Conservation (phyloP, 345 rosid genomes). For the Cardamine chenopodiifolia region DNA sequence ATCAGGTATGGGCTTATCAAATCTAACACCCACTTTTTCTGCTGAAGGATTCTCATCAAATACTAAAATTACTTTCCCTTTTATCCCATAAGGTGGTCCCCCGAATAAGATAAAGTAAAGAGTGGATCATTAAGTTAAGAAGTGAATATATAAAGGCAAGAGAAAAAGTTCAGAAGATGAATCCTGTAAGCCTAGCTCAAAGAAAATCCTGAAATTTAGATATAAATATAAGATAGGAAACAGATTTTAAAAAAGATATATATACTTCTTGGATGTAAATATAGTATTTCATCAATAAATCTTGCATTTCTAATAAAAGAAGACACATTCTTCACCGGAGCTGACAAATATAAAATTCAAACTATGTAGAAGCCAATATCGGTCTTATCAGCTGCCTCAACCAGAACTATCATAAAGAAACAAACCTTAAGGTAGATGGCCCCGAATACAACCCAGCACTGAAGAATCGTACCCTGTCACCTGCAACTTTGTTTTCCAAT, state of each 20-base stretch:
- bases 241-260: neutral
- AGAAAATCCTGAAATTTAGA: neutral
- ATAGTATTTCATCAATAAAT: slow-evolving; percentile 1
- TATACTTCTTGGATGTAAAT: neutral
- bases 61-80: slow-evolving; percentile 67
- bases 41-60: slow-evolving; percentile 76
- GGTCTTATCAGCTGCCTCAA: slow-evolving; percentile 17
- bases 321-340: slow-evolving; percentile 13
- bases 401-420: slow-evolving; percentile 12
- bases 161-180: slow-evolving; percentile 3
- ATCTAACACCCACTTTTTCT: slow-evolving; percentile 87
- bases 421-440: slow-evolving; percentile 63
- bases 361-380: neutral
- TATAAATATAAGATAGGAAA: neutral
- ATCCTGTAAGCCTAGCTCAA: neutral
- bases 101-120: slow-evolving; percentile 43
- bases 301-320: neutral
- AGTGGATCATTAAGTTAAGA: neutral
- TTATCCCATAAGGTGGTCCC: slow-evolving; percentile 65
- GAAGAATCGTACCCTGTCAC: slow-evolving; percentile 72
- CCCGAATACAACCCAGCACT: slow-evolving; percentile 52
- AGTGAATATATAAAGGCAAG: slow-evolving; percentile 12
- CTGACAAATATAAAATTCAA: slow-evolving; percentile 4
- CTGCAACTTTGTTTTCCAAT: slow-evolving; percentile 50
- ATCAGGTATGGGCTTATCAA: slow-evolving; percentile 74